These are phyloP conservation scores for Toxicodendron radicans DNA, from an alignment of 345 rosid species.

Conservation along the genomic window DNA sequence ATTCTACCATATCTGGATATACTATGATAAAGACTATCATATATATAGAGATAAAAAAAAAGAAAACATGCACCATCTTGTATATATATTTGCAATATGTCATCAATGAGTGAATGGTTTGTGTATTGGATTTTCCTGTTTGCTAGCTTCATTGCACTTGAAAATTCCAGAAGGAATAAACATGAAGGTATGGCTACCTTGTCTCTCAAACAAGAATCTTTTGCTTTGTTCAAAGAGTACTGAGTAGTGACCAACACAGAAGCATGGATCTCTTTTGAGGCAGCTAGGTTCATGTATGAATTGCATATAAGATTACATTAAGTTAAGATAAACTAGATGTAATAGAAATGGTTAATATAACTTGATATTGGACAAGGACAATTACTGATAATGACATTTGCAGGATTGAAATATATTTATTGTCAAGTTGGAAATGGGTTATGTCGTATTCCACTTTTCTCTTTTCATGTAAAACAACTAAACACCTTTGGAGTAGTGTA, in stretches of 20 bases:
- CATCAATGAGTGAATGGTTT: background rate
- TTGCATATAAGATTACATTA: too few relatives aligned
- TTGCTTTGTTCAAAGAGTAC: background rate
- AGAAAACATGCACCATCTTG: background rate
- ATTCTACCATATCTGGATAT: too few relatives aligned
- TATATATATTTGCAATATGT: background rate
- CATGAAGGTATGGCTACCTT: background rate
- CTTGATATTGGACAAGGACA: too few relatives aligned
- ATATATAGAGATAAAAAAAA: too few relatives aligned
- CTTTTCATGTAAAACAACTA: constrained; percentile 14
- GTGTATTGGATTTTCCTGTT: background rate
- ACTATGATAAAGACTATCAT: too few relatives aligned
- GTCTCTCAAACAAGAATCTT: background rate
- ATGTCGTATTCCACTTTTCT: constrained; percentile 18
- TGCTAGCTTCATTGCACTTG: too few relatives aligned
- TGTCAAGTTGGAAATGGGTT: background rate
- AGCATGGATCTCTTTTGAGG: too few relatives aligned
- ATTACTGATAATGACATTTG: background rate
- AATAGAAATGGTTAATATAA: too few relatives aligned
- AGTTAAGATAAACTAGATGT: too few relatives aligned
- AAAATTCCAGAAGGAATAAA: background rate
- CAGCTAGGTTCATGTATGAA: too few relatives aligned
- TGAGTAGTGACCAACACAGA: background rate
- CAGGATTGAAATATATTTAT: background rate
- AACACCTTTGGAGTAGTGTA: background rate